Base-by-base conservation (phyloP, 2,329 filamentous ascomycete species). In the Paecilomyces sp. region DNA sequence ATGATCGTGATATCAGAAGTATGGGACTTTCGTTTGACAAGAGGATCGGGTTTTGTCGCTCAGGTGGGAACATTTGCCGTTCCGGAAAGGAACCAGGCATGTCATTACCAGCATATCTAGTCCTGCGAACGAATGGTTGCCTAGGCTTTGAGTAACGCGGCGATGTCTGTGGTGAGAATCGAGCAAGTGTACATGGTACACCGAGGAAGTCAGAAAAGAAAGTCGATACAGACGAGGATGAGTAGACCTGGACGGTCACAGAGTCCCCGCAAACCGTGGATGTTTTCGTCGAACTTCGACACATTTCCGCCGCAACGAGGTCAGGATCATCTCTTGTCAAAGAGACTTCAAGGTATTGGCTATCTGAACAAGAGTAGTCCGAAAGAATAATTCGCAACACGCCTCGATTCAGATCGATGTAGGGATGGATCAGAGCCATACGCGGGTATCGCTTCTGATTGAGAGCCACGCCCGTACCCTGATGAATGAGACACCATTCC, bases 11-110 rank as follows among this genome's bases (percentile, higher is more conserved):
- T 59, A 97, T 88, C 54, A 91, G 84, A 0, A 99, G 82, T 53
- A 99, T 95, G 0, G 94, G 93, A 57, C 91, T 96, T 74, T 97
- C 94, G 71, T 99, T 99, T 25, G 92, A 90, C 2, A 99, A 79
- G 0, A 94, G 78, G 34, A 97, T 92, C 3, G 86, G 70, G 62
- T 67, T 67, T 86, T 79, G 28, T 76, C 78, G 61, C 85, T 1
- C 82, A 80, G 81, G 84, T 18, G 82, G 81, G 1, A 81, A 77
- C 50, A 31, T 64, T n/a, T 68, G 61, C 62, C 74, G 72, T 65
- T 67, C 64, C 1, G 83, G 83, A 62, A 84, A 86, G 22, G 81
- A 78, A 3, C 82, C 82, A 8, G 83, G 83, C 67, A 85, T 77
- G 55, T 58, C 41, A 22, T 18, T 47, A 7, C 18, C 41, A 2